Percentiles rank a stretch among this genome's conserved stretches.
phyloP scores from a whole-genome alignment of 192 early-diverging fungal genomes.

The Podila epigama region DNA sequence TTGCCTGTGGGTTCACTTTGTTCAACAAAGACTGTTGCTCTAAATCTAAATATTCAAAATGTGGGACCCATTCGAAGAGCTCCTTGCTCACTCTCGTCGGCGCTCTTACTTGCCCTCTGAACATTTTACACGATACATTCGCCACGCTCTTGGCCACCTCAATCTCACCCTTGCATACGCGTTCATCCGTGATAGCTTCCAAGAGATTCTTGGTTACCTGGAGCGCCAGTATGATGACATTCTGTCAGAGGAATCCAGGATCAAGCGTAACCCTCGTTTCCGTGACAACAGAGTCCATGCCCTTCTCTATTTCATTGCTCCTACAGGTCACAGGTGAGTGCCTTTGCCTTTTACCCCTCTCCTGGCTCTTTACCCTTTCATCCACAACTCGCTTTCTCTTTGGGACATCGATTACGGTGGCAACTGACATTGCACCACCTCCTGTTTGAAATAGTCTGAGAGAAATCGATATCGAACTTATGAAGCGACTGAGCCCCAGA shows the following conservation, averaged over 20 bases:
- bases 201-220: constrained; percentile 91
- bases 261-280: constrained; percentile 88
- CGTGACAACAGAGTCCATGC: constrained; percentile 94
- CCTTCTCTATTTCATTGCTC: constrained; percentile 97
- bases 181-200: constrained; percentile 66
- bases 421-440: neutral
- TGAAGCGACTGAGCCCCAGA: constrained; percentile 88
- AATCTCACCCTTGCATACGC: neutral
- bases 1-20: no score
- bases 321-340: constrained; percentile 90
- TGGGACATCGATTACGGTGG: no score
- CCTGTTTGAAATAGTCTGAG: constrained; percentile 64
- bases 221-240: constrained; percentile 95
- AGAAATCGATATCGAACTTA: constrained; percentile 95
- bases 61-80: no score
- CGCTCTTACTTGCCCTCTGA: no score
- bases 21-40: no score
- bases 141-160: neutral
- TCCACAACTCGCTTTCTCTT: no score
- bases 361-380: no score
- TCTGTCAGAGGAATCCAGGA: constrained; percentile 85
- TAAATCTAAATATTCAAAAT: no score
- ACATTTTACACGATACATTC: no score
- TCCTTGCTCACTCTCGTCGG: no score
- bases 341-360: constrained; percentile 24